Conservation (phyloP, 768 basidiomycete genomes). For the Mrakia frigida region DNA sequence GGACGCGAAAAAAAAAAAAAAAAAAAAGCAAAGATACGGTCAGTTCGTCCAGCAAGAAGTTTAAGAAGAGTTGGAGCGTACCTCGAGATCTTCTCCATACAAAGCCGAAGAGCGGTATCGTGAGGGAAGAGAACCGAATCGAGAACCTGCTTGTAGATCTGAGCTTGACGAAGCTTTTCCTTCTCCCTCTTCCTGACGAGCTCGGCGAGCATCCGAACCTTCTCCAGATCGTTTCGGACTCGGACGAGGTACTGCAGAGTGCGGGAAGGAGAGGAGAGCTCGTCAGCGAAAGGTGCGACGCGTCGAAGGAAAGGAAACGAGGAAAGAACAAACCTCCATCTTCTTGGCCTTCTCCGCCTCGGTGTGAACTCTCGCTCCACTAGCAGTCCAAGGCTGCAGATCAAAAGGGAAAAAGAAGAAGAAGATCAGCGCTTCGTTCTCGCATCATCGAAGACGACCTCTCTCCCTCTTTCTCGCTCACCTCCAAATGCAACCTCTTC, state of each 20-base stretch:
- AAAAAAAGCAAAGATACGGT: background rate
- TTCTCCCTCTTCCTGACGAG: conserved; percentile 71
- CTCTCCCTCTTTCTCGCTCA: conserved; percentile 34
- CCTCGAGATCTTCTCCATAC: conserved; percentile 63
- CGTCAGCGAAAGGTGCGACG: conserved; percentile 11
- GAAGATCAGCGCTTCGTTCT: too few species aligned
- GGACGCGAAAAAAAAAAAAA: conserved; percentile 23
- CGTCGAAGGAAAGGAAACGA: background rate
- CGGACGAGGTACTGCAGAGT: conserved; percentile 56
- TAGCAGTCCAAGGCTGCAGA: conserved; percentile 74
- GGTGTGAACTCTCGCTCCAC: conserved; percentile 56
- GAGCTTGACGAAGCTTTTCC: conserved; percentile 60
- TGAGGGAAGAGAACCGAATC: conserved; percentile 62
- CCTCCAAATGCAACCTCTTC: conserved; percentile 85
- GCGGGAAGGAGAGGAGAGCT: conserved; percentile 13
- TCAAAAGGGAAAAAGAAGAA: background rate
- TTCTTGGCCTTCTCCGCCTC: conserved; percentile 78
- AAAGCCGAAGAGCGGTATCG: conserved; percentile 55
- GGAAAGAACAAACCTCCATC: conserved; percentile 59
- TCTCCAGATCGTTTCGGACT: conserved; percentile 70
- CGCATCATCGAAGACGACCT: too few species aligned
- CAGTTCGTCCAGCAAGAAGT: background rate
- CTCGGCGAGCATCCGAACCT: conserved; percentile 61
- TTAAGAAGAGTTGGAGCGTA: background rate
- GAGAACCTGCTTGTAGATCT: conserved; percentile 60